These are phyloP conservation scores for Pseudocercospora macadamiae DNA, from an alignment of 2,329 filamentous ascomycete genomes.

Conservation along the genomic window DNA sequence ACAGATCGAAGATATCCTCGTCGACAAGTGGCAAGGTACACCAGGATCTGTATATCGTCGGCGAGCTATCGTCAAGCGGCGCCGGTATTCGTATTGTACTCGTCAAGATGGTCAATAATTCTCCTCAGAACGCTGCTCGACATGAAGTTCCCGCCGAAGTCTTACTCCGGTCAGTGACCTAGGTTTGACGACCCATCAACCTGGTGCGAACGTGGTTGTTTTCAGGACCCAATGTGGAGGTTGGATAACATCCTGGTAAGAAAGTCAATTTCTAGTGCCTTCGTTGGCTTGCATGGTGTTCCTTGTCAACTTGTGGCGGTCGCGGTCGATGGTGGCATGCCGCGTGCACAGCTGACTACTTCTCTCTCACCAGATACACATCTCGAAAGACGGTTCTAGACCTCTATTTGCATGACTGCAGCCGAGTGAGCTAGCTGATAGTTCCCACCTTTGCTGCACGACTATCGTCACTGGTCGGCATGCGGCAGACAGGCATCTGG, in stretches of 20 bases:
- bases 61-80: constrained; percentile 36
- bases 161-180: constrained; percentile 5
- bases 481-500: too few relatives aligned
- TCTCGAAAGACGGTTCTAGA: constrained; percentile 1
- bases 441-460: not conserved
- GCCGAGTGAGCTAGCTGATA: not conserved
- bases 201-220: constrained; percentile 7
- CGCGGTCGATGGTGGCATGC: not conserved
- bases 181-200: constrained; percentile 4
- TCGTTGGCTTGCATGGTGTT: not conserved
- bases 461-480: not conserved
- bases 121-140: constrained; percentile 57
- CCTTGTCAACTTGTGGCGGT: not conserved
- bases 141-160: constrained; percentile 51
- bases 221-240: not conserved
- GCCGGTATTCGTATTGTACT: constrained; percentile 39
- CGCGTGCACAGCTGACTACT: not conserved
- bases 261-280: constrained; percentile 1
- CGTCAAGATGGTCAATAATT: constrained; percentile 54
- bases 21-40: constrained; percentile 35
- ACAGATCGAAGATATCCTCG: constrained; percentile 28
- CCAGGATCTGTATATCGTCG: constrained; percentile 32
- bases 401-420: not conserved
- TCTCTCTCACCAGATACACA: too few relatives aligned
- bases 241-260: not conserved